A percentile compares a stretch with the other conserved stretches of the same genome.
Evolutionary conservation across 2,329 filamentous ascomycete genomes (phyloP).

Genomic region (Microcyclospora pomicola): DNA sequence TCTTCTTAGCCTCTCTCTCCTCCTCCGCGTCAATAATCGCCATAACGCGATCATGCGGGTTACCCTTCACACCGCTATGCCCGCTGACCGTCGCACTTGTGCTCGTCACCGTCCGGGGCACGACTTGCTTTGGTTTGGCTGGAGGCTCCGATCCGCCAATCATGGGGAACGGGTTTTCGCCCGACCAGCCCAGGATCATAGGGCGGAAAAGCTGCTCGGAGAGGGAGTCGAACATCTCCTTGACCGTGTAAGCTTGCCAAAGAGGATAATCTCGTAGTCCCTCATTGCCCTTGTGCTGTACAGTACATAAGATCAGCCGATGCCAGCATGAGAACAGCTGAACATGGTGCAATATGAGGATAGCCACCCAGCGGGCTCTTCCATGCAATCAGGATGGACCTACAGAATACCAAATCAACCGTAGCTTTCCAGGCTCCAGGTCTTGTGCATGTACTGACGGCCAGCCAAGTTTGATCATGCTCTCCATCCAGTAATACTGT

Average conservation of each 20-base stretch:
- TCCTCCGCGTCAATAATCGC: constrained; percentile 21
- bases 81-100: constrained; percentile 16
- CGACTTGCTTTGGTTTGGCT: constrained; percentile 12
- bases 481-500: constrained; percentile 15
- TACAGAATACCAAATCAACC: constrained; percentile 20
- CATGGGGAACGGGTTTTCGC: constrained; percentile 23
- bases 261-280: constrained; percentile 20
- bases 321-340: no score
- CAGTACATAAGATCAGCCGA: no score
- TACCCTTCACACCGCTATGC: constrained; percentile 9
- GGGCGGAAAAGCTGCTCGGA: constrained; percentile 19
- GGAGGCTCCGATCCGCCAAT: constrained; percentile 20
- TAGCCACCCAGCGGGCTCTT: neutral
- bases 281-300: constrained; percentile 18
- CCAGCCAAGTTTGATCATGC: constrained; percentile 14
- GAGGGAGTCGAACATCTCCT: constrained; percentile 22
- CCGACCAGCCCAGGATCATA: constrained; percentile 19
- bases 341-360: neutral
- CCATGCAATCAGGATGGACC: constrained; percentile 1
- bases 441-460: constrained; percentile 11
- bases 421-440: constrained; percentile 17
- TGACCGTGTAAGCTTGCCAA: constrained; percentile 15
- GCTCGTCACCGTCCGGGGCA: constrained; percentile 12
- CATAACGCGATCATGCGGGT: constrained; percentile 20
- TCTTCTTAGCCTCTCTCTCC: constrained; percentile 16